These are phyloP conservation scores for Endocalyx cinctus DNA, from an alignment of 2,329 filamentous ascomycete species.

Conservation along the genomic window DNA sequence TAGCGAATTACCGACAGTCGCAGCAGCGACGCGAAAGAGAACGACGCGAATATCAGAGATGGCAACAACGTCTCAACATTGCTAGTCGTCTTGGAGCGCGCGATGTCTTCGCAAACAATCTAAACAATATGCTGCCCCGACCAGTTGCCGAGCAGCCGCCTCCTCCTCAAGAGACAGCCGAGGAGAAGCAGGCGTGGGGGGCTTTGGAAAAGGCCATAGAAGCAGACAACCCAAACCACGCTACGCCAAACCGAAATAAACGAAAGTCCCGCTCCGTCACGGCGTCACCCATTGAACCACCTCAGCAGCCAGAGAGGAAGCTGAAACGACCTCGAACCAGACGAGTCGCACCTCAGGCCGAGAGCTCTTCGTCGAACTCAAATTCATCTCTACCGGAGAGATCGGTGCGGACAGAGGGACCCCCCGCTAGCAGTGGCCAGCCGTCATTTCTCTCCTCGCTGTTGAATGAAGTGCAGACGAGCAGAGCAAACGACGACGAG, in stretches of 20 bases:
- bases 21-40: slow-evolving; percentile 49
- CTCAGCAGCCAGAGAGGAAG: slow-evolving; percentile 71
- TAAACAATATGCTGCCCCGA: slow-evolving; percentile 54
- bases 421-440: slow-evolving; percentile 32
- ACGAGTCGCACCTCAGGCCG: slow-evolving; percentile 49
- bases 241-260: slow-evolving; percentile 55
- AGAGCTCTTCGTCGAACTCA: slow-evolving; percentile 38
- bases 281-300: slow-evolving; percentile 63
- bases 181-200: slow-evolving; percentile 84
- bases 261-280: slow-evolving; percentile 68
- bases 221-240: slow-evolving; percentile 46
- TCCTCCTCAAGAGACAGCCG: slow-evolving; percentile 61
- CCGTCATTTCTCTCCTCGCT: slow-evolving; percentile 84
- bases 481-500: slow-evolving; percentile 55
- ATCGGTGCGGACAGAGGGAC: slow-evolving; percentile 12
- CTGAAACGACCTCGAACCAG: slow-evolving; percentile 83
- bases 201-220: slow-evolving; percentile 82
- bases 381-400: background rate
- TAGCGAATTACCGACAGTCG: slow-evolving; percentile 49
- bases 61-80: slow-evolving; percentile 79
- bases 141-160: slow-evolving; percentile 52
- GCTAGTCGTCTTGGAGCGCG: slow-evolving; percentile 74
- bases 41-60: slow-evolving; percentile 60
- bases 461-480: slow-evolving; percentile 79
- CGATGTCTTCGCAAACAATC: slow-evolving; percentile 64